Base-by-base conservation (phyloP, 2,329 filamentous ascomycete species). In the Torrubiella hemipterigena region DNA sequence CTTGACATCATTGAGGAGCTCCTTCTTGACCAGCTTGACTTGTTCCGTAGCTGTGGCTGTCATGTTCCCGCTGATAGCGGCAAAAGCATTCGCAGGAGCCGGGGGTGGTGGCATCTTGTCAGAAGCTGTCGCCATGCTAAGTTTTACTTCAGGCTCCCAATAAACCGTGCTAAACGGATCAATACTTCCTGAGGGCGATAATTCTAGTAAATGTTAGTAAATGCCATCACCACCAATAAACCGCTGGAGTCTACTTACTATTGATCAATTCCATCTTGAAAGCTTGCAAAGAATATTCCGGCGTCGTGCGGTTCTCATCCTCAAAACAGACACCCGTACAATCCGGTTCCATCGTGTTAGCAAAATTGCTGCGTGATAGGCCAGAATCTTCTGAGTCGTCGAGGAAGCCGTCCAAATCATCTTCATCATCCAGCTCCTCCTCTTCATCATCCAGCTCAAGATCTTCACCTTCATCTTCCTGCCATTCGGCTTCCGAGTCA, bases 261-360 rank as follows among this genome's bases (percentile, higher is more conserved):
- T 78, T 60, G 31, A 93, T 70, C 38, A 86, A 69, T 45, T 89
- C 81, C 60, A 94, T 77, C 40, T 68, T 73, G n/a, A n/a, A n/a
- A n/a, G n/a, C n/a, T n/a, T n/a, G n/a, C n/a, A n/a, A n/a, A n/a
- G n/a, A n/a, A n/a, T n/a, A n/a, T n/a, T n/a, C n/a, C n/a, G n/a
- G n/a, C n/a, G n/a, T n/a, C 40, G 57, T 53, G 30, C 62, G 58
- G 38, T 58, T 50, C 22, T 45, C 51, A 47, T 80, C 69, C 47
- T 93, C 83, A 72, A 86, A 98, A 49, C 81, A 91, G 8, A 96
- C 59, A 1, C 89, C 91, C 4, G 77, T 84, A 48, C 70, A 81
- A 25, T 81, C 63, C 1, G 86, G 84, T 47, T 87, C 73, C 46
- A 93, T 66, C 41, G 83, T 76, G 18, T 77, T 74, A 62, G 71